Base-by-base conservation (phyloP, 352 stramenopile species). In the Pythium biforme region DNA sequence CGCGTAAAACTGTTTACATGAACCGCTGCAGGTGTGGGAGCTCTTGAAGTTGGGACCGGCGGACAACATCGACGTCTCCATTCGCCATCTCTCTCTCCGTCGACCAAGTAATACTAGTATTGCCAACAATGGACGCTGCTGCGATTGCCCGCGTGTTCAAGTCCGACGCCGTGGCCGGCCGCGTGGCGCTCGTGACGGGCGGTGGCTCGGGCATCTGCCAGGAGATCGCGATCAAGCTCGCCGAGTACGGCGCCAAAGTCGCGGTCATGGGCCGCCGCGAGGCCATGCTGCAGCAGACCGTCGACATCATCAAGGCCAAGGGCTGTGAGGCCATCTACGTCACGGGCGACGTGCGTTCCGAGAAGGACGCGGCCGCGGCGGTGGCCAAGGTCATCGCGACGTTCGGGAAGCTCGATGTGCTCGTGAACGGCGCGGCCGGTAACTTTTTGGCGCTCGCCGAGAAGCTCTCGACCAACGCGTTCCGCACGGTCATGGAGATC, bases 401-500 rank as follows among this genome's bases (percentile, higher is more conserved):
- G 25, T 98, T 91, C 65, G 94, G 93, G 27, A 83, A 81, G 57
- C 72, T 98, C 8, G 87, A 98, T 71, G 91, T 97, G 66, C 71
- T 98, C 19, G 81, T 98, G 15, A 98, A 98, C 73, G 84, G 87
- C 33, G 95, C 95, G 0, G 95, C 95, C 0, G 95, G 95, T 55
- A 98, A 98, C 70, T 98, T 98, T 75, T 64, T 98, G 45, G 75
- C 81, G 49, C 64, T 87, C 31, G 90, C 90, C 6, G 84, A 96
- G 47, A 82, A 89, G 55, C 68, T 98, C 33, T 93, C 75, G 40
- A 94, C 90, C 4, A 98, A 98, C 71, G 96, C 89, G 52, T 98
- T 98, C 75, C 89, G 88, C 55, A 99, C 96, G 9, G 95, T 99
- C 6, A 89, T 99, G 79, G 94, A 98, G 61, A 99, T 98, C 64